These are phyloP conservation scores for Spatholobus suberectus DNA, from an alignment of 306 rosid genomes.

Conservation along the genomic window DNA sequence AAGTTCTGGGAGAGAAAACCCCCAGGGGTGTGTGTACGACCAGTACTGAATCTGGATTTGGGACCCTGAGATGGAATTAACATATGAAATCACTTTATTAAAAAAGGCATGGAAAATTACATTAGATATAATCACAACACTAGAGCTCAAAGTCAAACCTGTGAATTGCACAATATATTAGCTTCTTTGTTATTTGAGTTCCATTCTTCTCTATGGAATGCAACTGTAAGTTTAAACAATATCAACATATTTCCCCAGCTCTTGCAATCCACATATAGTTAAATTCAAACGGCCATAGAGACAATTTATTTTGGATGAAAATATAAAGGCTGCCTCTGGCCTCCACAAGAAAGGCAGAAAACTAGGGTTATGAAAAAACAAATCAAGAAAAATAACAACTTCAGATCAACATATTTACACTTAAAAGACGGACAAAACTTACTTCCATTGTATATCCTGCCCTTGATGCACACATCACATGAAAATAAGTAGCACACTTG, in stretches of 20 bases:
- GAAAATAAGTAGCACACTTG: slow-evolving; percentile 92
- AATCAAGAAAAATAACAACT: not conserved
- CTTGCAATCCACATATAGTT: slow-evolving; percentile 28
- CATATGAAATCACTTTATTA: not conserved
- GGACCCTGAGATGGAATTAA: slow-evolving; percentile 57
- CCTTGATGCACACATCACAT: slow-evolving; percentile 84
- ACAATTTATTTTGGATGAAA: slow-evolving; percentile 10
- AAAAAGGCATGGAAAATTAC: not conserved
- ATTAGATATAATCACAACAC: slow-evolving; percentile 10
- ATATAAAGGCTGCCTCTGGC: slow-evolving; percentile 17
- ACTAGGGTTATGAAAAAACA: not conserved
- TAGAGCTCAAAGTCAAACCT: slow-evolving; percentile 59
- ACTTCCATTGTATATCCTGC: slow-evolving; percentile 98
- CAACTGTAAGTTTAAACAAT: slow-evolving; percentile 63
- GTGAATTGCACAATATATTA: slow-evolving; percentile 85
- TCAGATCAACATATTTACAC: slow-evolving; percentile 20
- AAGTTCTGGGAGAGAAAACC: slow-evolving; percentile 72
- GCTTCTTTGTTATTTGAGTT: slow-evolving; percentile 63
- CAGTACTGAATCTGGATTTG: slow-evolving; percentile 82
- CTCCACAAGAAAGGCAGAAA: slow-evolving; percentile 23
- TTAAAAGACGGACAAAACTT: slow-evolving; percentile 48
- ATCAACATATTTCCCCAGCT: slow-evolving; percentile 46
- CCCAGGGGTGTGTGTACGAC: slow-evolving; percentile 76
- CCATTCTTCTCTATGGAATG: slow-evolving; percentile 86
- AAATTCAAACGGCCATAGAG: slow-evolving; percentile 23